A percentile compares a stretch with the other conserved stretches of the same genome.
Conservation (phyloP, 2,329 filamentous ascomycete species). For the Aspergillus sclerotialis region DNA sequence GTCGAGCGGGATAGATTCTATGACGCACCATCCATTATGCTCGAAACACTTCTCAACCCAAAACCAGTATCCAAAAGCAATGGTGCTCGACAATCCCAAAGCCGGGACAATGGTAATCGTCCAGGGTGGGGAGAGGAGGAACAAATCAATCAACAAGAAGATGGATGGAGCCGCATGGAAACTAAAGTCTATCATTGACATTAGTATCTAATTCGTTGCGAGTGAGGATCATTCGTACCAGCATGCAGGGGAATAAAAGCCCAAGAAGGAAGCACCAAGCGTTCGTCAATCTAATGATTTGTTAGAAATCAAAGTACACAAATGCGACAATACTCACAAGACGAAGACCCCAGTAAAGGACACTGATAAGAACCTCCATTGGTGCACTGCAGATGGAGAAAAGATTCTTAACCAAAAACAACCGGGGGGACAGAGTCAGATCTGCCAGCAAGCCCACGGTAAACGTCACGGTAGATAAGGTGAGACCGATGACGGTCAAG, state of each 20-base stretch:
- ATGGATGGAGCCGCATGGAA: conserved; percentile 49
- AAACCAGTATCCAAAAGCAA: conserved; percentile 56
- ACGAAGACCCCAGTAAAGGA: conserved; percentile 56
- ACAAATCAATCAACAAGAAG: conserved; percentile 48
- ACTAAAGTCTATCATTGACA: conserved; percentile 29
- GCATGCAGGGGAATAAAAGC: conserved; percentile 29
- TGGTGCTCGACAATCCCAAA: conserved; percentile 40
- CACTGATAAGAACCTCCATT: conserved; percentile 52
- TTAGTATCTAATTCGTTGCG: background rate
- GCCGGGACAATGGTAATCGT: conserved; percentile 48
- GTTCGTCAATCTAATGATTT: conserved; percentile 32
- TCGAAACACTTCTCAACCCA: conserved; percentile 57
- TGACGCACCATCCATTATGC: conserved; percentile 52
- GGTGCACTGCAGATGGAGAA: conserved; percentile 52
- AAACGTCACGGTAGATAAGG: conserved; percentile 51
- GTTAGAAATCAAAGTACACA: background rate
- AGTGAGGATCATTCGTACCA: conserved; percentile 18
- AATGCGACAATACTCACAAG: conserved; percentile 29
- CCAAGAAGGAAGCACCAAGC: conserved; percentile 45
- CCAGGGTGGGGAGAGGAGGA: conserved; percentile 56
- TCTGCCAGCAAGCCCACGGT: conserved; percentile 49
- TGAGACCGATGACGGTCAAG: conserved; percentile 56
- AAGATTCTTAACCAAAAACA: conserved; percentile 54
- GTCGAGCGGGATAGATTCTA: background rate
- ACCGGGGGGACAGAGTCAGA: conserved; percentile 41